These are phyloP conservation scores for Daphne laureola DNA, from an alignment of 441 rosid genomes.

Conservation along the genomic window DNA sequence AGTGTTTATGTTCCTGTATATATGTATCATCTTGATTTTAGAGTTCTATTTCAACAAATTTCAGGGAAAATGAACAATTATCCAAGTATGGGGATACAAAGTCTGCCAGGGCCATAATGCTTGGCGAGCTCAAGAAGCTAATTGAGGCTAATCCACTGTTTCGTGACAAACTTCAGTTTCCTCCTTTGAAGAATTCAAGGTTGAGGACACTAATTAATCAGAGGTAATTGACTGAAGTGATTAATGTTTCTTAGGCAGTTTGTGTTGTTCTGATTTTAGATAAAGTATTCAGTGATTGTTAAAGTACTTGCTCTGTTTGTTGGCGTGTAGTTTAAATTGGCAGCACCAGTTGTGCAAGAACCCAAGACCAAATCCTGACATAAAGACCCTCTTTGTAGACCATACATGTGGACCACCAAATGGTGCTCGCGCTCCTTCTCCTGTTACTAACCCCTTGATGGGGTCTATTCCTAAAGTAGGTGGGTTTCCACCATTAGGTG, in stretches of 20 bases:
- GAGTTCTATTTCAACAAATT: conserved; percentile 9
- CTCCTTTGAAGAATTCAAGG: conserved; percentile 63
- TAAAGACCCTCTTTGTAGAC: conserved; percentile 54
- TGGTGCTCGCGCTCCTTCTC: conserved; percentile 50
- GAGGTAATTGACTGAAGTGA: conserved; percentile 12
- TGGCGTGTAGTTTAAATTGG: conserved; percentile 46
- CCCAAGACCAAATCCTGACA: conserved; percentile 58
- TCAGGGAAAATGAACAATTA: conserved; percentile 68
- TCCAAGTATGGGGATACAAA: conserved; percentile 71
- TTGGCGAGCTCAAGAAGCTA: conserved; percentile 62
- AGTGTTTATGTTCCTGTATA: neutral
- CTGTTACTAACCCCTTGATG: conserved; percentile 51
- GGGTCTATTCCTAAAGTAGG: conserved; percentile 48
- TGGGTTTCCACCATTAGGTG: conserved; percentile 44
- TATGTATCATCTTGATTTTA: conserved; percentile 4
- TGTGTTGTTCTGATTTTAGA: neutral
- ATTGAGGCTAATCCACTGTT: conserved; percentile 78
- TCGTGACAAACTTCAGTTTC: conserved; percentile 79
- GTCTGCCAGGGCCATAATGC: conserved; percentile 72
- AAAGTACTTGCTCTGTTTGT: conserved; percentile 4
- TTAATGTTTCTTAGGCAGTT: neutral
- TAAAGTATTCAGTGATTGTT: neutral
- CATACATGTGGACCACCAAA: conserved; percentile 54
- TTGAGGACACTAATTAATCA: conserved; percentile 44
- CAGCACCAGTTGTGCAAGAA: conserved; percentile 66